Percentiles rank a stretch among this genome's conserved stretches.
phyloP scores from a whole-genome alignment of 441 rosid genomes.

The Gossypium schwendimanii region DNA sequence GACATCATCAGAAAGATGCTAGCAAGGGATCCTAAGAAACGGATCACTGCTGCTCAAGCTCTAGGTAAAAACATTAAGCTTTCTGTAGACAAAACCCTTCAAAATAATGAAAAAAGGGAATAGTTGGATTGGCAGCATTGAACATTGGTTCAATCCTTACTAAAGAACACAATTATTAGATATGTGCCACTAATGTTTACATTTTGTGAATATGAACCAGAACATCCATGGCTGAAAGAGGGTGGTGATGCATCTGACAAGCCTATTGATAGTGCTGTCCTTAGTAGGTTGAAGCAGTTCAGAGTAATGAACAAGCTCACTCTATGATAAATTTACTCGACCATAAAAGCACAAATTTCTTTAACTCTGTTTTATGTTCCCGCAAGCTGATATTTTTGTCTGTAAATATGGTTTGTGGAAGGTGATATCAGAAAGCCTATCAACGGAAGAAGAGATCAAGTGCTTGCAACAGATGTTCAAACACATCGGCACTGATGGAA shows the following conservation, averaged over 20 bases:
- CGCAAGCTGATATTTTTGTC: neutral
- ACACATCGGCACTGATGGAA: constrained; percentile 78
- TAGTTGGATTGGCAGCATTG: neutral
- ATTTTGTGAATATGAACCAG: constrained; percentile 30
- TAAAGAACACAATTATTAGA: neutral
- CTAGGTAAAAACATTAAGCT: constrained; percentile 35
- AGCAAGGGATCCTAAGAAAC: constrained; percentile 39
- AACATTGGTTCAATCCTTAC: neutral
- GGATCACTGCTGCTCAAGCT: constrained; percentile 49
- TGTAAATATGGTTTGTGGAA: constrained; percentile 16
- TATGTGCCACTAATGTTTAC: neutral
- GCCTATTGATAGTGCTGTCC: constrained; percentile 80
- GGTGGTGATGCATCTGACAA: constrained; percentile 51
- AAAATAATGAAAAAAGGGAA: neutral
- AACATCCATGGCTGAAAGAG: constrained; percentile 74
- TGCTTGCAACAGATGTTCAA: constrained; percentile 77
- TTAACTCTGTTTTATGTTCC: neutral
- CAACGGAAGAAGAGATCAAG: constrained; percentile 63
- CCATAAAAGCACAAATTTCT: neutral
- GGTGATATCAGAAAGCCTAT: constrained; percentile 75
- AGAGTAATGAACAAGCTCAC: constrained; percentile 77
- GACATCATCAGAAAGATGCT: constrained; percentile 50
- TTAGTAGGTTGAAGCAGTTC: constrained; percentile 71
- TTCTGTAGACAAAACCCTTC: neutral
- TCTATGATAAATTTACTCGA: neutral